Percentiles rank a stretch among this genome's conserved stretches.
Conservation (phyloP, 2,329 filamentous ascomycete genomes). For the Fusarium euwallaceae region DNA sequence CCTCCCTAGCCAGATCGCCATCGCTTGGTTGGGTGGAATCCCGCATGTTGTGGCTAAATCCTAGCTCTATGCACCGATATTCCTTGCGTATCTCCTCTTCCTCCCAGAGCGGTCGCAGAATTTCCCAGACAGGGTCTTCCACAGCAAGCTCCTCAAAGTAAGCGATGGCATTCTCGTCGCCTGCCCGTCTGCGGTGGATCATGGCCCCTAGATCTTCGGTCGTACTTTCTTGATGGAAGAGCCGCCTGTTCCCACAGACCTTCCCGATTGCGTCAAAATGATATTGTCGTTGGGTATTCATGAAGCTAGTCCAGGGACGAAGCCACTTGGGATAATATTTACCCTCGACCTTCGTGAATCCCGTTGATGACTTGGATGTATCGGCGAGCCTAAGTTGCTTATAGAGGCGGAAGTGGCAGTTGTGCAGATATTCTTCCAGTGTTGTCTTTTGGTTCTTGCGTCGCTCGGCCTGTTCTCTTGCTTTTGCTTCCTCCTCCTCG, state of each 20-base stretch:
- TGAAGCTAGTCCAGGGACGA: background rate
- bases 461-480: background rate
- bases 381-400: background rate
- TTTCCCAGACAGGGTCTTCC: background rate
- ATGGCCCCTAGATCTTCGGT: background rate
- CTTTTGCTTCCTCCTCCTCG: background rate
- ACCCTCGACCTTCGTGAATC: background rate
- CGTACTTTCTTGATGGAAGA: background rate
- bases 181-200: background rate
- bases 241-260: background rate
- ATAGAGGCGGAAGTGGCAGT: background rate
- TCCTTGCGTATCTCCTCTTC: background rate
- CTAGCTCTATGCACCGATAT: background rate
- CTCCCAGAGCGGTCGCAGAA: background rate
- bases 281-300: background rate
- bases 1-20: background rate
- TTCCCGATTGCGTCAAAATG: background rate
- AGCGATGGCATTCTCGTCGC: background rate
- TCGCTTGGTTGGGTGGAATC: background rate
- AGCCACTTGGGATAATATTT: background rate
- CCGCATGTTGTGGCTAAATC: background rate
- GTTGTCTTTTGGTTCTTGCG: background rate
- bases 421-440: background rate
- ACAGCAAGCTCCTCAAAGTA: background rate
- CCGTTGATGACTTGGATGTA: background rate